These are phyloP conservation scores for Aeminium ludgeri DNA, from an alignment of 495 filamentous ascomycete species.

Conservation along the genomic window DNA sequence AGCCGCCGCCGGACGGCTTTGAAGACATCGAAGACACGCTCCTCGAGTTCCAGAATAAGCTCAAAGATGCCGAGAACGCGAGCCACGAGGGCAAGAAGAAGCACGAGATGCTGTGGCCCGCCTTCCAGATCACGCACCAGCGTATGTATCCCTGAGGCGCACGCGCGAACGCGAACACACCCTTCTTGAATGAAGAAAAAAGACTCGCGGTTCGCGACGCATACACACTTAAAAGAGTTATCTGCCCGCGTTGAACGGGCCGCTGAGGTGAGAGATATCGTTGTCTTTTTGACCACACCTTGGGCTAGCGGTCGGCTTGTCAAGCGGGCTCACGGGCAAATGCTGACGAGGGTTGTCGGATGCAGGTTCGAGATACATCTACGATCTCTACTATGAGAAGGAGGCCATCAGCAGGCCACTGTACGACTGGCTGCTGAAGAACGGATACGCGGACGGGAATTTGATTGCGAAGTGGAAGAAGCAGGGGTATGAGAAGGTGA, in stretches of 20 bases:
- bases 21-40: slow-evolving; percentile 93
- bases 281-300: slow-evolving; percentile 15
- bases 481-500: slow-evolving; percentile 91
- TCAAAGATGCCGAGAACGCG: slow-evolving; percentile 90
- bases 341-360: slow-evolving; percentile 1
- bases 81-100: slow-evolving; percentile 61
- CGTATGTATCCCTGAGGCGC: slow-evolving; percentile 48
- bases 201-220: too few relatives aligned
- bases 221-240: background rate
- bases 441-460: slow-evolving; percentile 83
- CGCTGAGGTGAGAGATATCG: slow-evolving; percentile 15
- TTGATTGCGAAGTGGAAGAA: slow-evolving; percentile 99
- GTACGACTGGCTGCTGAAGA: slow-evolving; percentile 95
- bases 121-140: slow-evolving; percentile 95
- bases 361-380: slow-evolving; percentile 69
- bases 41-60: slow-evolving; percentile 88
- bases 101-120: slow-evolving; percentile 85
- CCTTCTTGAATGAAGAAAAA: too few relatives aligned
- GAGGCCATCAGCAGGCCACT: slow-evolving; percentile 79
- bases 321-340: background rate
- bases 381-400: slow-evolving; percentile 96
- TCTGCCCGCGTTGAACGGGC: slow-evolving; percentile 7
- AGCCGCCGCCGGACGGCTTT: slow-evolving; percentile 89
- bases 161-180: too few relatives aligned
- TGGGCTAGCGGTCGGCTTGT: background rate